Evolutionary conservation across 1,139 yeast species (phyloP).

Genomic region (Yamadazyma taylorii): DNA sequence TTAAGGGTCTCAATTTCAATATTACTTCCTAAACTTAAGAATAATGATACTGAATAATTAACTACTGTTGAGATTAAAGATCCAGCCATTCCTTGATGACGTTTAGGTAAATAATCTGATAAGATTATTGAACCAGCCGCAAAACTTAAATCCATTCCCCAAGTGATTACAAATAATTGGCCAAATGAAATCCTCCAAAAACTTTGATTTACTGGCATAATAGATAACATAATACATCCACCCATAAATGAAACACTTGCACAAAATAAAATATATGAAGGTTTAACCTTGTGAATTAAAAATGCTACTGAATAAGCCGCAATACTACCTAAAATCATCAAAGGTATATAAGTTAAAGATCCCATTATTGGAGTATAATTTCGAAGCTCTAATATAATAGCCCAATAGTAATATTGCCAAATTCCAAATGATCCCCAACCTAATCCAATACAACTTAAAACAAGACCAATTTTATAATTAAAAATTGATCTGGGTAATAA

Average conservation of each 20-base stretch:
- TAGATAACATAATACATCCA: slow-evolving; percentile 48
- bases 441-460: slow-evolving; percentile 33
- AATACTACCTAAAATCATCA: slow-evolving; percentile 44
- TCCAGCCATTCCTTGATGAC: slow-evolving; percentile 63
- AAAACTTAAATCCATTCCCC: slow-evolving; percentile 62
- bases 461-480: slow-evolving; percentile 36
- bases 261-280: slow-evolving; percentile 44
- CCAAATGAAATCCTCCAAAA: slow-evolving; percentile 48
- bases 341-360: slow-evolving; percentile 46
- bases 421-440: slow-evolving; percentile 65
- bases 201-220: slow-evolving; percentile 49
- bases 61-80: slow-evolving; percentile 55
- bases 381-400: slow-evolving; percentile 43
- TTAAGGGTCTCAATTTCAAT: slow-evolving; percentile 41
- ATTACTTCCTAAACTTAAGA: slow-evolving; percentile 51
- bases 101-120: slow-evolving; percentile 49
- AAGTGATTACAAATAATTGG: slow-evolving; percentile 47
- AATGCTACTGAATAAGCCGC: slow-evolving; percentile 48
- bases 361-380: slow-evolving; percentile 44
- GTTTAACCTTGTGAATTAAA: slow-evolving; percentile 40
- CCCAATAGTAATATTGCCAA: slow-evolving; percentile 48
- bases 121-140: slow-evolving; percentile 56
- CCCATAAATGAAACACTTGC: slow-evolving; percentile 47
- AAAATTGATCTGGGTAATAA: slow-evolving; percentile 47
- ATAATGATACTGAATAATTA: slow-evolving; percentile 53